Base-by-base conservation (phyloP, 2,329 filamentous ascomycete genomes). In the Arthrinium puccinioides region DNA sequence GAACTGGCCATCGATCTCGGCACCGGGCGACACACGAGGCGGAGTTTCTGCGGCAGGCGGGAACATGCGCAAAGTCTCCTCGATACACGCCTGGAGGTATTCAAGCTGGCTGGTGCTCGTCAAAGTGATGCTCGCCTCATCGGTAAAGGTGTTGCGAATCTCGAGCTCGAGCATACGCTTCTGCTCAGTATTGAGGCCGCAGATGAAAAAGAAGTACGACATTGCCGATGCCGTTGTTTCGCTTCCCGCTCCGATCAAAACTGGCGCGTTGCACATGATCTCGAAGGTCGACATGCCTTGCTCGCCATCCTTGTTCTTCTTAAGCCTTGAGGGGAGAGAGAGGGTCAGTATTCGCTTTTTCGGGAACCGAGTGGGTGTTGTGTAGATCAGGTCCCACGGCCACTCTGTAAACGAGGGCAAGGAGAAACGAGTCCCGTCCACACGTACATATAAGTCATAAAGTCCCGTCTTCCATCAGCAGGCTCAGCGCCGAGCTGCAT, bases 141-240 rank as follows among this genome's bases (percentile, higher is more conserved):
- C 19, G 3, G 18, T n/a, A 10, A 33, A 39, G 9, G 24, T 10
- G n/a, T 23, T 7, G 15, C 37, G 37, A 4, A 39, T 23, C 30
- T 34, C 37, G 3, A 28, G 10, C 13, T 15, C 25, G 15, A 39
- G 25, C 3, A n/a, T 7, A 2, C 8, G 9, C 1, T 10, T 19
- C 11, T 26, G 16, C 3, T 28, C 24, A 5, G 30, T 14, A 9
- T 33, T 55, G 3, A 45, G 51, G 8, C 64, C 43, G 7, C 69
- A 45, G 9, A 60, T 47, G 36, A 56, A 68, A 1, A 50, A 45
- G 45, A 54, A 37, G 44, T 61, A 39, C 41, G 54, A 46, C 6
- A 69, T 48, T 1, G 61, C 50, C 0, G 63, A 65, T 0, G 66
- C 63, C 2, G 65, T 67, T 4, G 67, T 70, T 44, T 70, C 67